Conservation (phyloP, 805 yeast genomes). For the Metschnikowia continentalis region DNA sequence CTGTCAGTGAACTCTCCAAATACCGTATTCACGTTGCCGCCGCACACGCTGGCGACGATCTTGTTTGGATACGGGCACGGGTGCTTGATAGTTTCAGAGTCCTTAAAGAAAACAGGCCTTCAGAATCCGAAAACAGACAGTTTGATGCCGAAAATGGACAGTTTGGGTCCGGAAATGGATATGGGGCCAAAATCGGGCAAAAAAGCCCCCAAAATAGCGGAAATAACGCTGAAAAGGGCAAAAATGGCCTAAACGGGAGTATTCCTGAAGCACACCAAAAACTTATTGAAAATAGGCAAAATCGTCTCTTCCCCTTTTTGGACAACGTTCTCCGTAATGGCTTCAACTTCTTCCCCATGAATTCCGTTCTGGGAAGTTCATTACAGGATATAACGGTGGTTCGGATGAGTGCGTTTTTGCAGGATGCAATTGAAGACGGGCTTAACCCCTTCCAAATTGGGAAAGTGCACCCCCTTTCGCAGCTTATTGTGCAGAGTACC, state of each 20-base stretch:
- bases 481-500: slow-evolving; percentile 6
- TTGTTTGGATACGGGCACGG: slow-evolving; percentile 9
- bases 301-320: background rate
- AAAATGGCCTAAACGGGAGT: background rate
- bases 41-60: slow-evolving; percentile 2
- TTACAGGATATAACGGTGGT: background rate
- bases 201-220: too few species aligned
- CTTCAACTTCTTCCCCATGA: slow-evolving; percentile 11
- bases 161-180: too few species aligned
- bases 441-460: background rate
- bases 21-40: slow-evolving; percentile 9
- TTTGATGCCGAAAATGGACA: background rate
- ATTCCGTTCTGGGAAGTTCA: background rate
- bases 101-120: background rate
- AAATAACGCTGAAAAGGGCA: background rate
- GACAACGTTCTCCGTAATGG: slow-evolving; percentile 1
- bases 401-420: background rate
- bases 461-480: background rate
- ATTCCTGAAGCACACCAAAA: background rate
- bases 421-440: background rate
- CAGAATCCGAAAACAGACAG: background rate
- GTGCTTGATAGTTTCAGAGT: background rate
- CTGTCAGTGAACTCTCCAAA: background rate
- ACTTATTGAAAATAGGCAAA: background rate
- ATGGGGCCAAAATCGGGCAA: background rate